These are phyloP conservation scores for Hypseocharis bilobata DNA, from an alignment of 441 rosid genomes.

Conservation along the genomic window DNA sequence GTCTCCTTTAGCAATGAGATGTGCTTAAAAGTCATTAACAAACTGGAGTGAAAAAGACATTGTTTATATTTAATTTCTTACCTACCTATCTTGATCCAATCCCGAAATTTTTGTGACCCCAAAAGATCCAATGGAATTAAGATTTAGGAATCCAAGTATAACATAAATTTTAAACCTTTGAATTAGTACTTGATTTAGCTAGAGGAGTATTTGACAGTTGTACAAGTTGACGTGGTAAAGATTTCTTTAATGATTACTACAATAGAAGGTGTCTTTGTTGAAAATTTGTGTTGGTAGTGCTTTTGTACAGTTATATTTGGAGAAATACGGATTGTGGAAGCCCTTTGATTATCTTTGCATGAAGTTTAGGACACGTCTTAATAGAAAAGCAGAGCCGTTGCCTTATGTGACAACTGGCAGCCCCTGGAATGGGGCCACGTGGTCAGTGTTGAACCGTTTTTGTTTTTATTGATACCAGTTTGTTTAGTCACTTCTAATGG, in stretches of 20 bases:
- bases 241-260: slow-evolving; percentile 2
- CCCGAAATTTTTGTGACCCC: neutral
- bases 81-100: slow-evolving; percentile 19
- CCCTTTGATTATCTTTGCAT: slow-evolving; percentile 4
- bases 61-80: slow-evolving; percentile 7
- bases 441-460: neutral
- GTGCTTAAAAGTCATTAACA: slow-evolving; percentile 11
- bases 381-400: neutral
- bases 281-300: neutral
- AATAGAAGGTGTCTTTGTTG: neutral
- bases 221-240: neutral
- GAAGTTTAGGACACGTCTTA: slow-evolving; percentile 9
- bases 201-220: neutral
- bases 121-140: neutral
- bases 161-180: neutral
- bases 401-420: neutral
- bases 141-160: neutral
- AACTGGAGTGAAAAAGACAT: slow-evolving; percentile 20
- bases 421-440: neutral
- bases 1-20: slow-evolving; percentile 5
- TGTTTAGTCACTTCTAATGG: neutral
- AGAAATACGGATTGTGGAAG: slow-evolving; percentile 1
- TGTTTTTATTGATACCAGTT: slow-evolving; percentile 6
- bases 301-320: neutral
- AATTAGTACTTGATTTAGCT: neutral